Percentiles rank a stretch among this genome's conserved stretches.
phyloP scores from a whole-genome alignment of 2,329 filamentous ascomycete species.

The Epichloe elymi region DNA sequence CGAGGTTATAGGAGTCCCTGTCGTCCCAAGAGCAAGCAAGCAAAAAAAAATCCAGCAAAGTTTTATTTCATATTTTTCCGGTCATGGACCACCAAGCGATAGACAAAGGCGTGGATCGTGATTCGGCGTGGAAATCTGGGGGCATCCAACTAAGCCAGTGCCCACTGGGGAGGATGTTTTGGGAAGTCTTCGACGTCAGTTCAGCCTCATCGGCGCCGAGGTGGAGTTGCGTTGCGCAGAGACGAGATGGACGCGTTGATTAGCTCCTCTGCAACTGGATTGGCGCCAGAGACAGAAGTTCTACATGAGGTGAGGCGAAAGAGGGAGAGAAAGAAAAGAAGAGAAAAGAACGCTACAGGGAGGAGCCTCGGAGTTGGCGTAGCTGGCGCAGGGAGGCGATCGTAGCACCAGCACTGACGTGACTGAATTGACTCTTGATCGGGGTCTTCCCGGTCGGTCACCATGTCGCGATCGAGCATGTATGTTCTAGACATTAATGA shows the following conservation, averaged over 20 bases:
- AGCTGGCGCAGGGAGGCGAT: neutral
- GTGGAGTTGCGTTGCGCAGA: neutral
- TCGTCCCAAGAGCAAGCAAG: too few relatives aligned
- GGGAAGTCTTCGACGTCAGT: constrained; percentile 4
- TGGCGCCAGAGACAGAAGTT: neutral
- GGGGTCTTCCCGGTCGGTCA: neutral
- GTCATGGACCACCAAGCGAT: neutral
- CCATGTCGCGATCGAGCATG: neutral
- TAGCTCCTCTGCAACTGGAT: neutral
- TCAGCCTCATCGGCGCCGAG: neutral
- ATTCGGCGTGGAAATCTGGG: neutral
- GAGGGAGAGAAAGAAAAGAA: neutral
- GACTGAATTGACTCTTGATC: neutral
- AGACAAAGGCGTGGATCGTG: neutral
- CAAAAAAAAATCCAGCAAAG: too few relatives aligned
- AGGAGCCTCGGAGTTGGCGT: neutral
- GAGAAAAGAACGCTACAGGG: neutral
- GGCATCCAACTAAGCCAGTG: neutral
- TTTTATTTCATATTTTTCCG: too few relatives aligned
- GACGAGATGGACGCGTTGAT: too few relatives aligned
- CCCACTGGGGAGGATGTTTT: neutral
- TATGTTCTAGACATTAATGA: neutral
- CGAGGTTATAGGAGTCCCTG: too few relatives aligned
- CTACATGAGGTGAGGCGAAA: too few relatives aligned
- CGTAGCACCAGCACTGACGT: neutral